Base-by-base conservation (phyloP, 768 basidiomycete species). In the Mycena amicta region DNA sequence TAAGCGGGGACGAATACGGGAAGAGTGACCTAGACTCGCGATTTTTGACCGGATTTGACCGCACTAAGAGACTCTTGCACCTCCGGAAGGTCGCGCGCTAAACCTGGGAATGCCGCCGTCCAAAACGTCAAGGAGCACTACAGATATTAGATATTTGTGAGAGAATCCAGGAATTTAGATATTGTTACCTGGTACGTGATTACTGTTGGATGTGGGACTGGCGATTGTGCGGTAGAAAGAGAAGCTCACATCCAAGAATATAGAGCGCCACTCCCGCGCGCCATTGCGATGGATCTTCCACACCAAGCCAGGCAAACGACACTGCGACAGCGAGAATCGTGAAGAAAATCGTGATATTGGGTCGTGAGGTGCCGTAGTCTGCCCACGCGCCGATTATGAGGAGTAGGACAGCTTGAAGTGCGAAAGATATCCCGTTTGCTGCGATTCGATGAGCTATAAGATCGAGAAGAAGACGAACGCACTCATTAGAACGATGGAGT, bases 21-120 rank as follows among this genome's bases (percentile, higher is more conserved):
- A 37, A 33, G 23, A 23, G 13, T 12, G 26, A 52, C 37, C 28
- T 12, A 47, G 8, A 64, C 75, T 50, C 49, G 85, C 88, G 74
- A 69, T 72, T 86, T 87, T 3, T 63, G 66, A 8, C 80, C 82
- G 6, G 67, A 54, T 40, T 72, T 70, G 2, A 74, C 75, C 49
- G 79, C 70, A 3, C 54, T 56, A 4, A 76, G 72, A 2, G 87
- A 89, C 50, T 76, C 69, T 60, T 81, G 77, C n/a, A 92, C 83
- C 64, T 89, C 84, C 0, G 87, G 85, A 26, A 90, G 78, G 68
- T 91, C 82, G 8, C 83, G 79, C 23, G 87, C 86, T 16, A 92
- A 77, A 18, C 88, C 89, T 0, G 90, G 89, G 68, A 92, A 91
- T 13, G 90, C 90, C 13, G 90, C 90, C 0, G 88, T 89, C 89